Evolutionary conservation across 2,329 filamentous ascomycete species (phyloP).

Genomic region (Leptographium lundbergii): DNA sequence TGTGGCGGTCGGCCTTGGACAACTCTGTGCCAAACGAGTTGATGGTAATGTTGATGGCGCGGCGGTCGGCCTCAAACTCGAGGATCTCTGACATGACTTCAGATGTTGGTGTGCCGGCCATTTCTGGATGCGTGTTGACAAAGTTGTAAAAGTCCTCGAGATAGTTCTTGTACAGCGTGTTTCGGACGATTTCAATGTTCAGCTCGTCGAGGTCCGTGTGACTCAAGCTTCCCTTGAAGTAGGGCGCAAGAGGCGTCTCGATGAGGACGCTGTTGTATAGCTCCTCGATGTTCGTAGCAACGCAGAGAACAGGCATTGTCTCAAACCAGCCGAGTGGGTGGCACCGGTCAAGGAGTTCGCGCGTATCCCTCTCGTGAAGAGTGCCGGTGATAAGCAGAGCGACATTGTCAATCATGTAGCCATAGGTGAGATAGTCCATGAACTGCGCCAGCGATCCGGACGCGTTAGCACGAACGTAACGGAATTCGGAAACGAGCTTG

Average conservation of each 20-base stretch:
- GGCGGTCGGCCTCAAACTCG: conserved; percentile 90
- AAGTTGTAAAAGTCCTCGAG: conserved; percentile 95
- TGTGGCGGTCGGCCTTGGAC: conserved; percentile 84
- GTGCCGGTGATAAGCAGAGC: conserved; percentile 96
- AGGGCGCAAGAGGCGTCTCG: conserved; percentile 88
- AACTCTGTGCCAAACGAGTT: conserved; percentile 98
- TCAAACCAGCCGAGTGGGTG: conserved; percentile 98
- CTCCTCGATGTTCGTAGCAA: conserved; percentile 96
- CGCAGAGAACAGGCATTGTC: conserved; percentile 94
- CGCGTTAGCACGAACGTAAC: conserved; percentile 88
- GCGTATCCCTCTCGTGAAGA: conserved; percentile 90
- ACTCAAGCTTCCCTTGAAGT: conserved; percentile 93
- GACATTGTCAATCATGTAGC: conserved; percentile 99
- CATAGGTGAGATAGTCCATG: conserved; percentile 96
- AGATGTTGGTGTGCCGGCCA: conserved; percentile 76
- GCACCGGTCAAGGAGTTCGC: conserved; percentile 87
- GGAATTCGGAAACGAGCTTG: conserved; percentile 94
- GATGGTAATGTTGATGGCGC: conserved; percentile 97
- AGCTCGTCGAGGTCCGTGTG: conserved; percentile 96
- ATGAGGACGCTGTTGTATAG: conserved; percentile 96
- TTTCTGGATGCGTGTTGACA: conserved; percentile 77
- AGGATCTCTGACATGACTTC: conserved; percentile 94
- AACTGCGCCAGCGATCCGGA: conserved; percentile 86
- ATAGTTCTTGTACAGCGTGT: conserved; percentile 99
- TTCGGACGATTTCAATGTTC: conserved; percentile 98